Evolutionary conservation across 306 rosid genomes (phyloP).

Genomic region (Prinsepia uniflora): DNA sequence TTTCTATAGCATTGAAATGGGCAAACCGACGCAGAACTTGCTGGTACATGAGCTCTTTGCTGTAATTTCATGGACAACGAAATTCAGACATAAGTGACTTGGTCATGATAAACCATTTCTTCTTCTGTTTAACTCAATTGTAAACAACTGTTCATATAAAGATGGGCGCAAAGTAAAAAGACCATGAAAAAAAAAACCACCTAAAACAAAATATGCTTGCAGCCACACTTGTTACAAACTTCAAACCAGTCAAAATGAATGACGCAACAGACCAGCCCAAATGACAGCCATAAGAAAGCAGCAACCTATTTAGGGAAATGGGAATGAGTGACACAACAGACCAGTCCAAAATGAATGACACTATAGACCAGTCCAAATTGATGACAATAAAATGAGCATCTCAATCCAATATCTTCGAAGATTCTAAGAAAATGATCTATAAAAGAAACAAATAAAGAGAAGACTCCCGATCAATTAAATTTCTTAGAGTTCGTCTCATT

Average conservation of each 20-base stretch:
- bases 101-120: background rate
- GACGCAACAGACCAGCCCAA: too few relatives aligned
- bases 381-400: background rate
- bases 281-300: too few relatives aligned
- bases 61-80: slow-evolving; percentile 34
- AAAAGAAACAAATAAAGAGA: background rate
- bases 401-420: background rate
- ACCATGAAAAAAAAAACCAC: background rate
- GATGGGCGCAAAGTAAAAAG: background rate
- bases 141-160: background rate
- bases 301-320: too few relatives aligned
- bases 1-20: slow-evolving; percentile 77
- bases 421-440: background rate
- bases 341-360: too few relatives aligned
- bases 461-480: background rate
- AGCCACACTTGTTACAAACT: background rate
- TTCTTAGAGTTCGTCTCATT: background rate
- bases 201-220: background rate
- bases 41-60: slow-evolving; percentile 97
- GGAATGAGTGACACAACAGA: too few relatives aligned
- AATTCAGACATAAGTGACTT: slow-evolving; percentile 3
- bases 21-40: slow-evolving; percentile 82
- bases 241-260: background rate
- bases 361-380: background rate
- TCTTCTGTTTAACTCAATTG: too few relatives aligned